Base-by-base conservation (phyloP, 2,329 filamentous ascomycete genomes). In the Aspergillus sergii region DNA sequence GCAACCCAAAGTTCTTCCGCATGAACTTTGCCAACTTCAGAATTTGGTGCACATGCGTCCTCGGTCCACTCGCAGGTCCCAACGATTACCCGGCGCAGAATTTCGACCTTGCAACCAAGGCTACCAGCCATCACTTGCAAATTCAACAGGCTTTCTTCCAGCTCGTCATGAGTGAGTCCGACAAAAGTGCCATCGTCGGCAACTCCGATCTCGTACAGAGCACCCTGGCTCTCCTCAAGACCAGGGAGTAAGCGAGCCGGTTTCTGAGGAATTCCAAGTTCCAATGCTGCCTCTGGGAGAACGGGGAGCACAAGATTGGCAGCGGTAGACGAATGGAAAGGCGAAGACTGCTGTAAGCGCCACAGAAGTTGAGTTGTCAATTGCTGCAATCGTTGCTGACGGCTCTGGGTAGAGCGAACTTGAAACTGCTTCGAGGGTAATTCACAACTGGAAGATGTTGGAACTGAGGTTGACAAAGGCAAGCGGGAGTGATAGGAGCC, bases 121-220 rank as follows among this genome's bases (percentile, higher is more conserved):
- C 93, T 96, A 12, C 92, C 91, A 43, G 95, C 94, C 94, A 99
- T 99, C 57, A 91, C 88, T 64, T 89, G 88, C 43, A 99, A 80
- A 62, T 94, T 97, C 48, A 86, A 86, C 64, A 98, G 83, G 75
- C 93, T 97, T 78, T 98, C 94, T 65, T 94, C 88, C 84, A 99
- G 87, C 78, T 99, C 95, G 73, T 97, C 93, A 67, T 91, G 88
- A 2, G 92, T 91, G 54, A 99, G 82, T 0, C 95, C 95, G 48
- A 97, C 88, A 62, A 99, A 88, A 0, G 91, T 93, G 9, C 95
- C 95, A 79, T 98, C 93, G 76, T 99, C 95, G 32, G 94, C 91
- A 11, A 99, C 93, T 0, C 95, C 95, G 76, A 99, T 96, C 77
- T 99, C 94, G 71, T 99, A 99, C 57, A 98, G 79, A 1, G 95